A percentile compares a stretch with the other conserved stretches of the same genome.
These are phyloP conservation scores for Aspergillus floridensis DNA, from an alignment of 2,329 filamentous ascomycete species.

Conservation along the genomic window DNA sequence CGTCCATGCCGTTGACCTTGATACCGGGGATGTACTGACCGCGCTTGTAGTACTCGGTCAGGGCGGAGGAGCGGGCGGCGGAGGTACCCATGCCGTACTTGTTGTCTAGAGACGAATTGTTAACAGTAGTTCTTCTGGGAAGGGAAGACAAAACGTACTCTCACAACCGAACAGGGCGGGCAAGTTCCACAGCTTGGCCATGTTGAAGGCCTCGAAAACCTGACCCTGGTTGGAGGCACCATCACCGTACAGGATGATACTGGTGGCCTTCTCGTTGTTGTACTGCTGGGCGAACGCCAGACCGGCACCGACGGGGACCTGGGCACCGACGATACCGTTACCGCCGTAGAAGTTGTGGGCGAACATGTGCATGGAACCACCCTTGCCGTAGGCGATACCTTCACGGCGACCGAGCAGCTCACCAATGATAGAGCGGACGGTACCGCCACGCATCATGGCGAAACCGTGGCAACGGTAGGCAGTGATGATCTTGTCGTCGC, in stretches of 20 bases:
- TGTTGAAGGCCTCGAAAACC: constrained; percentile 99
- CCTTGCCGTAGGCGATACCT: constrained; percentile 98
- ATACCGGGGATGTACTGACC: constrained; percentile 99
- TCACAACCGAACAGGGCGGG: constrained; percentile 96
- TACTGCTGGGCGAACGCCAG: constrained; percentile 98
- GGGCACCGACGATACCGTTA: constrained; percentile 98
- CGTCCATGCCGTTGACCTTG: constrained; percentile 99
- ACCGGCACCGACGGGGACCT: constrained; percentile 95
- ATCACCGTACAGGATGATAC: constrained; percentile 91
- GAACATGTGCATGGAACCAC: constrained; percentile 99
- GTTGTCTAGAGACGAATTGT: constrained; percentile 67
- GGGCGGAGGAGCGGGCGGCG: constrained; percentile 85
- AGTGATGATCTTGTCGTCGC: constrained; percentile 91
- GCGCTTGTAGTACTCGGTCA: constrained; percentile 99
- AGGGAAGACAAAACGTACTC: constrained; percentile 62
- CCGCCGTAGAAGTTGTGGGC: constrained; percentile 95
- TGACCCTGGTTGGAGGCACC: constrained; percentile 99
- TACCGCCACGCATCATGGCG: constrained; percentile 90
- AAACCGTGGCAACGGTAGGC: constrained; percentile 99
- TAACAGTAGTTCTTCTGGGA: too few relatives aligned
- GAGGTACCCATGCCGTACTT: constrained; percentile 99
- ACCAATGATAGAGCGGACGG: constrained; percentile 88
- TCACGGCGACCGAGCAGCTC: constrained; percentile 92
- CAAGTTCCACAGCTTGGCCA: constrained; percentile 98
- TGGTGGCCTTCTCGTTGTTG: constrained; percentile 78